Evolutionary conservation across 352 stramenopile species (phyloP).

Genomic region (Phytophthora agathidicida): DNA sequence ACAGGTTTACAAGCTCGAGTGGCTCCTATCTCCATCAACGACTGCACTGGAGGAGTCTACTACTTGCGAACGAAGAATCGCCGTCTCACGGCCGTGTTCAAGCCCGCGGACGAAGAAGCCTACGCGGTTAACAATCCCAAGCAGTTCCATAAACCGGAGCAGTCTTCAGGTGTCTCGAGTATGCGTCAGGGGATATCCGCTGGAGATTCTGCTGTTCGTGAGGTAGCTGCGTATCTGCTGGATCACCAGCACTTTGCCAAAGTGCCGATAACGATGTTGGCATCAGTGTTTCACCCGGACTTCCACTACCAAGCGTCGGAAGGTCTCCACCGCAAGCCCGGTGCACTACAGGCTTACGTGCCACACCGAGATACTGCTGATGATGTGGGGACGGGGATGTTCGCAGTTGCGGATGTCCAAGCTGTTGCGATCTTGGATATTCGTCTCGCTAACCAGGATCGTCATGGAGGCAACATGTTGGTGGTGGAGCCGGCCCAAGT

Average conservation of each 20-base stretch:
- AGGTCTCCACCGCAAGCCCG: conserved; percentile 38
- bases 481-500: conserved; percentile 32
- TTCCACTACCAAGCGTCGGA: conserved; percentile 39
- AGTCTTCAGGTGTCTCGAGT: conserved; percentile 7
- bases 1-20: conserved; percentile 41
- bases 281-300: conserved; percentile 36
- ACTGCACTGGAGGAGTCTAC: conserved; percentile 74
- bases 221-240: conserved; percentile 61
- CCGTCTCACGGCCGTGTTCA: conserved; percentile 65
- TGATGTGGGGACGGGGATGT: conserved; percentile 53
- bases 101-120: conserved; percentile 68
- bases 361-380: conserved; percentile 68
- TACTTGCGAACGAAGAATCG: conserved; percentile 50
- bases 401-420: conserved; percentile 62
- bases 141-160: conserved; percentile 16
- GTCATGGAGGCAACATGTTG: conserved; percentile 80
- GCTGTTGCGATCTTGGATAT: conserved; percentile 80
- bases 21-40: conserved; percentile 49
- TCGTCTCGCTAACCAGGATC: conserved; percentile 81
- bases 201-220: conserved; percentile 54
- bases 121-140: conserved; percentile 75
- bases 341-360: conserved; percentile 67
- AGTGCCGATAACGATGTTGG: conserved; percentile 55
- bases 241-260: conserved; percentile 50
- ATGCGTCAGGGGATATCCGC: conserved; percentile 59